Evolutionary conservation across 1,284 basidiomycete genomes (phyloP).

Genomic region (Malassezia caprae): DNA sequence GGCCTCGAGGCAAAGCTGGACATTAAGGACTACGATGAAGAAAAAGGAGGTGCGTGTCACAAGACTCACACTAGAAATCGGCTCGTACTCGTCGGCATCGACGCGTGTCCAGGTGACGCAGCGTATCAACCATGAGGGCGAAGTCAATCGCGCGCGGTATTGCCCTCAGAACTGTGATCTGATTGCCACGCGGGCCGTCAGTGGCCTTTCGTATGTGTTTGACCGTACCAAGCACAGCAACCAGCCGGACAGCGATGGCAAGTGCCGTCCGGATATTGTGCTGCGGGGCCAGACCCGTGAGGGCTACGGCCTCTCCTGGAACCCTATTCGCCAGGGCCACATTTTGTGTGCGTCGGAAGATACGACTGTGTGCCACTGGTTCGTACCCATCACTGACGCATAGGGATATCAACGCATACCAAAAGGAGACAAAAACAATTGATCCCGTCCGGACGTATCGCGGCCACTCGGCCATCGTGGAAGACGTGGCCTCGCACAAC

Average conservation of each 20-base stretch:
- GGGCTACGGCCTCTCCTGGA: conserved; percentile 96
- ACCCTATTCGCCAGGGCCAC: conserved; percentile 66
- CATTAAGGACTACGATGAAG: conserved; percentile 75
- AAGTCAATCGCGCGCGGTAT: conserved; percentile 93
- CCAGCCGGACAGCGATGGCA: conserved; percentile 68
- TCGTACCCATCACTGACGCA: conserved; percentile 35
- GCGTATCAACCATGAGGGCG: conserved; percentile 87
- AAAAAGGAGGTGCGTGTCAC: conserved; percentile 57
- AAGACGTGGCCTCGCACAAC: conserved; percentile 96
- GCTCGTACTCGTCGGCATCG: conserved; percentile 55
- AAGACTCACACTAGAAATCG: conserved; percentile 29
- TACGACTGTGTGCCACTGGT: conserved; percentile 92
- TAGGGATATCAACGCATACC: conserved; percentile 85
- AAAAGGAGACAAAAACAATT: conserved; percentile 66
- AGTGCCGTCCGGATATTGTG: conserved; percentile 81
- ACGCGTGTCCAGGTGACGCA: conserved; percentile 83
- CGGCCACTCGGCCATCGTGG: conserved; percentile 54
- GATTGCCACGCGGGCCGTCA: conserved; percentile 85
- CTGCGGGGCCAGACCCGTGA: conserved; percentile 82
- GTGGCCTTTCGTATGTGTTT: conserved; percentile 83
- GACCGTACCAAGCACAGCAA: conserved; percentile 94
- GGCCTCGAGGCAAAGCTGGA: conserved; percentile 60
- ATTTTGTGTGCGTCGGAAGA: conserved; percentile 89
- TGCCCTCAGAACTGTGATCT: conserved; percentile 98
- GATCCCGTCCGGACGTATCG: conserved; percentile 73